Base-by-base conservation (phyloP, 2,329 filamentous ascomycete genomes). In the Neonectria punicea region DNA sequence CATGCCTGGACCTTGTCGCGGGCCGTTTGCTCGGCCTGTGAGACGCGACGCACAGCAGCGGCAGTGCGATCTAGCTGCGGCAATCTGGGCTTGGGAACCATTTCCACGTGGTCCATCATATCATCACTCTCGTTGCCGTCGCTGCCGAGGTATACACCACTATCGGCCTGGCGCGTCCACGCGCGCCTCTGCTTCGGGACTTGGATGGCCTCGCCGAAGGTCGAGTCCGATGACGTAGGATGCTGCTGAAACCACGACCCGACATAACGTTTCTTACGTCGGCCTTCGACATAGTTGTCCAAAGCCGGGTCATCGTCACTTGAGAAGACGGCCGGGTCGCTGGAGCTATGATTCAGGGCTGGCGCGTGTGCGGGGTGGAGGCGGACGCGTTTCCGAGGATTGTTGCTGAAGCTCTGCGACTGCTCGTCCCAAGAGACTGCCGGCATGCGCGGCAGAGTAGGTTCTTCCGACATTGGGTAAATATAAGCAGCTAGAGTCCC, bases 321-420 rank as follows among this genome's bases (percentile, higher is more conserved):
- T 4, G 90, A 92, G 77, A 93, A 93, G 28, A 92, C 77, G 53
- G 89, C 85, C 4, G 90, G 90, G 72, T 93, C 91, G 74, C 91
- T 92, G 20, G 90, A 92, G 74, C 89, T 88, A 74, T 86, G 80
- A 41, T 81, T 73, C 2, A 73, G 65, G 5, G 76, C 67, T 41
- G 75, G 70, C 59, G 75, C 73, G 63, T 75, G 72, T 25, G 72
- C 73, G 30, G 72, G 64, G 20, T 75, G 69, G 34, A 74, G 71
- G 46, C 79, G 76, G 58, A 74, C 75, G 70, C 81, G 81, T 74
- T 83, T 83, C 63, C 77, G 75, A 6, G 78, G 75, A 58, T 79
- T 78, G 36, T 80, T 79, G 70, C 74, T 78, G 63, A 83, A 80
- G 70, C 71, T 78, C 64, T 81, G 78, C 1, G 78, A 78, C 43